These are phyloP conservation scores for Verticillium nonalfalfae DNA, from an alignment of 2,329 filamentous ascomycete species.

Conservation along the genomic window DNA sequence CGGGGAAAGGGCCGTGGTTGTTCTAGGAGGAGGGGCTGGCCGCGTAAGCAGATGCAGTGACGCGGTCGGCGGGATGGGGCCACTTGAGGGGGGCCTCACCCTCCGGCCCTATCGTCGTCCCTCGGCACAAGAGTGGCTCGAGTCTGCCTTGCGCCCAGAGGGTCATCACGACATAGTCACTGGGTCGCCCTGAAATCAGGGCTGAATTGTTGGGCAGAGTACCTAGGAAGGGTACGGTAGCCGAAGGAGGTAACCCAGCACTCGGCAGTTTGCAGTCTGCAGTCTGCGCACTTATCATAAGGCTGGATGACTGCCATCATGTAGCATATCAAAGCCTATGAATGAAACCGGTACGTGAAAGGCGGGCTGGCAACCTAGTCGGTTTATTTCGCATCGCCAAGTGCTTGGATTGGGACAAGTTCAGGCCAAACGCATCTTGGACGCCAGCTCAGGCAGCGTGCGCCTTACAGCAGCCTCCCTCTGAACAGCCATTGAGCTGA, in stretches of 20 bases:
- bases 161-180: neutral
- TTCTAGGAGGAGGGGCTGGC: neutral
- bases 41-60: neutral
- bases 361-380: neutral
- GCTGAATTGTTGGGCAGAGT: neutral
- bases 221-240: neutral
- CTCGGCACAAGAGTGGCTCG: neutral
- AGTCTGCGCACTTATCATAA: neutral
- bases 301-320: neutral
- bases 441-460: neutral
- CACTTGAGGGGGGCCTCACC: neutral
- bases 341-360: neutral
- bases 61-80: neutral
- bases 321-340: neutral
- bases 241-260: neutral
- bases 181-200: neutral
- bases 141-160: neutral
- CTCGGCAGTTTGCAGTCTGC: neutral
- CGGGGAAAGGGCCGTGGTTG: neutral
- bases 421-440: neutral
- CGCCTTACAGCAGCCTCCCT: neutral
- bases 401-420: neutral
- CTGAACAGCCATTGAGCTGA: neutral
- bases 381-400: neutral
- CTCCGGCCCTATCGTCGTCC: neutral